Evolutionary conservation across 805 yeast species (phyloP), one percentile per base, ranked within the genome.

Genomic region (Candida argentea): DNA sequence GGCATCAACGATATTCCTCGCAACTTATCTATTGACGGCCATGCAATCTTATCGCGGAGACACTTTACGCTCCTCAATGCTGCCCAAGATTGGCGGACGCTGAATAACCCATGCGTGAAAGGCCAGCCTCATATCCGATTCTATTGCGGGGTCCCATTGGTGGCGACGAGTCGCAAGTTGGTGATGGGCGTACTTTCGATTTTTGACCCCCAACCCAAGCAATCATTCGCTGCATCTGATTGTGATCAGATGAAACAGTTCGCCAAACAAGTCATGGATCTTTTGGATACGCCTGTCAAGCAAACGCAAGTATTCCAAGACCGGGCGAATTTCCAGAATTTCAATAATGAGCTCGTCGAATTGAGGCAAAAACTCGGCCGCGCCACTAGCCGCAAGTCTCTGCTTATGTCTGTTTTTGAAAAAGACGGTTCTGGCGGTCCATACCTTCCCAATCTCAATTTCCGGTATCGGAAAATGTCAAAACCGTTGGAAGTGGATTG

Each of bases 51-150:
- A 20, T 76, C 86, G 0, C 48, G 57, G 5, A 73, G 62, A 2
- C 61, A 65, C 35, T 68, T 81, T 30, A 55, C 73, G 3, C 38
- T 81, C 5, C 44, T 62, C 4, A 82, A 80, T 46, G 75, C 86
- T 3, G 48, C 72, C 4, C 53, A 55, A 20, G 93, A 81, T 44
- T 81, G 93, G 91, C 59, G 93, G 45, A 67, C 76, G 4, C 42
- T 51, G 11, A 52, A 57, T 22, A 76, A 73, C 40, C 89, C 89
- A 0, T 56, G 78, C 26, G 82, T 81, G 1, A 67, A 61, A 13
- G 75, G 76, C 0, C 56, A 62, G 1, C 86, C 89, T 0, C 52
- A 54, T 32, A 68, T 80, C 28, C 60, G 52, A 31, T 76, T 76
- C 42, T 81, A 78, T 45, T 67, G 74, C 20, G 83, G 81, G 1